These are phyloP conservation scores for Colletotrichum scovillei DNA, from an alignment of 2,329 filamentous ascomycete genomes.

Conservation along the genomic window DNA sequence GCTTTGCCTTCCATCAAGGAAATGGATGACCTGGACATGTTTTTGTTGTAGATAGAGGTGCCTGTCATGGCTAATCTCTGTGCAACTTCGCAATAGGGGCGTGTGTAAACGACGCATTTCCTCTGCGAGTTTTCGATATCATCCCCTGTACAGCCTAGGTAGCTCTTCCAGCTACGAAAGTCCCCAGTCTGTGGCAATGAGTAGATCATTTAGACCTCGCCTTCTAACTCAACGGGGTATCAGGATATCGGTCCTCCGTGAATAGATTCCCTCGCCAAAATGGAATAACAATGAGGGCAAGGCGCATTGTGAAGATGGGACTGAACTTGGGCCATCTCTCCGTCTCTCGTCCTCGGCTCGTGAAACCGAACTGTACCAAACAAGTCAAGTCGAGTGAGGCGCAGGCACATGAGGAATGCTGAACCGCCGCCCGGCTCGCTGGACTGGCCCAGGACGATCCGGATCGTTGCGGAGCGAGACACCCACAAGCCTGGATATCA, in stretches of 20 bases:
- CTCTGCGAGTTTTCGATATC: background rate
- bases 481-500: background rate
- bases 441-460: background rate
- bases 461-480: background rate
- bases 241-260: background rate
- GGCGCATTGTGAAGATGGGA: no score
- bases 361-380: background rate
- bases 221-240: no score
- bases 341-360: no score
- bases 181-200: no score
- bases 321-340: no score
- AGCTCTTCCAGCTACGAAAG: no score
- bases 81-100: background rate
- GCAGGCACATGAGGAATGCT: background rate
- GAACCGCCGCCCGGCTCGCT: background rate
- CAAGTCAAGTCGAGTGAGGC: no score
- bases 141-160: no score
- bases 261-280: background rate
- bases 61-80: background rate
- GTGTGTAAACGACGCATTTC: background rate
- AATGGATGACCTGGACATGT: constrained; percentile 36
- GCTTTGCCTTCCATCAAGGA: constrained; percentile 30
- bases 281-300: no score
- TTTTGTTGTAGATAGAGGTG: constrained; percentile 9
- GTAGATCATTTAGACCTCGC: no score